Conservation (phyloP, 1,139 yeast species). For the Sugiyamaella grinbergsii region DNA sequence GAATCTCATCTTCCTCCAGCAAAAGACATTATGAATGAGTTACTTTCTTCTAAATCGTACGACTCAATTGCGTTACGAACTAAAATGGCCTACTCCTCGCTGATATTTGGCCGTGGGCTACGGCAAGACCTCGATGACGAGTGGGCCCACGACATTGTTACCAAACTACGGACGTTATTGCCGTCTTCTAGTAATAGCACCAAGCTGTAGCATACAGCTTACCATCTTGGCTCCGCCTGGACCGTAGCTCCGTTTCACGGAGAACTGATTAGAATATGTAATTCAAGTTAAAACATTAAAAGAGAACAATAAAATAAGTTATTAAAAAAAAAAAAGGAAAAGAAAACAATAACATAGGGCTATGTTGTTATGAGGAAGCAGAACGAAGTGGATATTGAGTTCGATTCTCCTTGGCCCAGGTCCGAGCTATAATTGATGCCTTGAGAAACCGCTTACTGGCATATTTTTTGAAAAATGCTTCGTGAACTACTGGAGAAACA, state of each 20-base stretch:
- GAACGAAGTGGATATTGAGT: constrained; percentile 3
- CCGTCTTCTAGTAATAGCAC: not conserved
- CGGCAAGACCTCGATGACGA: constrained; percentile 38
- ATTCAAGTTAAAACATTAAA: too few relatives aligned
- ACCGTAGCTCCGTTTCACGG: too few relatives aligned
- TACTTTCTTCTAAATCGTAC: constrained; percentile 2
- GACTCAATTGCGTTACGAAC: constrained; percentile 22
- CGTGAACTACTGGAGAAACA: constrained; percentile 83
- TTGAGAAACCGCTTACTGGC: constrained; percentile 90
- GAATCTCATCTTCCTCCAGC: constrained; percentile 4
- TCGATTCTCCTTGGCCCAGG: constrained; percentile 67
- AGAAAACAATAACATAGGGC: too few relatives aligned
- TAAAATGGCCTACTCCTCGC: constrained; percentile 31
- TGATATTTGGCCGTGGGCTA: constrained; percentile 39
- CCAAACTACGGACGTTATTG: constrained; percentile 21
- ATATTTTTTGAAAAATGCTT: constrained; percentile 91
- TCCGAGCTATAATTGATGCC: constrained; percentile 83
- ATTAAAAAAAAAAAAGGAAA: too few relatives aligned
- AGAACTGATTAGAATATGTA: too few relatives aligned
- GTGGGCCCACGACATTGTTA: constrained; percentile 30
- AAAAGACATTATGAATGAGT: constrained; percentile 4
- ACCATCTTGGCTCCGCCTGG: too few relatives aligned
- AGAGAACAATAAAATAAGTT: too few relatives aligned
- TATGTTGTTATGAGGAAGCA: too few relatives aligned
- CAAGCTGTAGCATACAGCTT: constrained; percentile 1